Base-by-base conservation (phyloP, 495 filamentous ascomycete species). In the Bacidia rubella region DNA sequence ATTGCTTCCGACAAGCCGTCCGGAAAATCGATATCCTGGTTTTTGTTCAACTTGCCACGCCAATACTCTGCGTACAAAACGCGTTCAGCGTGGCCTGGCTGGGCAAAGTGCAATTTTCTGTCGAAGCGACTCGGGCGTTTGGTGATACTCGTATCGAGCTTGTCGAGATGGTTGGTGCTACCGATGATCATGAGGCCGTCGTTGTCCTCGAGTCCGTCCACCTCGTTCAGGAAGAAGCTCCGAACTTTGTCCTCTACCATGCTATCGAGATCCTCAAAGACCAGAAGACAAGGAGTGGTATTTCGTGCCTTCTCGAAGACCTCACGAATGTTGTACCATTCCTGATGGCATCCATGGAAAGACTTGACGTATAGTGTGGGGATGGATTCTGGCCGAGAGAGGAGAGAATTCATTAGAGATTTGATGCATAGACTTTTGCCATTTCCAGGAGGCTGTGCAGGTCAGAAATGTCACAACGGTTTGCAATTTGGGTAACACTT, bases 401-500 rank as follows among this genome's bases (percentile, higher is more conserved):
- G 68, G 9, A 83, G 62, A 43, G 68, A 71, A 52, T 76, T 68
- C 76, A 84, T 83, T 32, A 79, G 69, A 11, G 82, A 80, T 65
- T 83, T 83, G 68, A 84, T 79, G 26, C 70, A 74, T 54, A 83
- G 77, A 4, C 81, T 82, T 63, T 85, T 85, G 4, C 81, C 81
- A 54, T 82, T 83, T n/a, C 76, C 74, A 2, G 76, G 74, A 1
- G 69, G 59, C 29, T 35, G 15, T 5, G 70, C 71, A 35, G 29
- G 29, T 35, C 29, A 5, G 7, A 35, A 7, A 35, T 35, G 29
- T 35, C 15, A 35, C 7, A 5, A 35, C 15, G 15, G 71, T 15
- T 50, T 39, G 10, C 11, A 21, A 1, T 12, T 10, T 17, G 20
- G 5, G 29, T 7, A 35, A 35, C 5, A 35, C 29, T 35, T 35